Evolutionary conservation across 441 rosid genomes (phyloP), one percentile per base, ranked within the genome.

Genomic region (Adansonia grandidieri): DNA sequence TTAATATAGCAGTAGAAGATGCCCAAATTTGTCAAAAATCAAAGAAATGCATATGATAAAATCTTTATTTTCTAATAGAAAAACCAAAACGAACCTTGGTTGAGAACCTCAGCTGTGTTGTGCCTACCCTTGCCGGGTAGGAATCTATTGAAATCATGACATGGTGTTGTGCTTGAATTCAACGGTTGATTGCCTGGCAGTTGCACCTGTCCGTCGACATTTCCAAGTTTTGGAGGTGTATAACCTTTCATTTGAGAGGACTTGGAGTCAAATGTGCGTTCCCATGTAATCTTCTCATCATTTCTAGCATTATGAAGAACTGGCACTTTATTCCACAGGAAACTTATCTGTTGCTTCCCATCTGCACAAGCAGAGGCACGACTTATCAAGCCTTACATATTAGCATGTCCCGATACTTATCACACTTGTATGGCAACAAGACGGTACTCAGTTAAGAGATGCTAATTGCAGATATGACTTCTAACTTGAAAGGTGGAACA

Each of bases 321-420:
- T 64, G 96, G 86, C 28, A 73, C 81, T 74, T 87, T 82, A 70
- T 86, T 81, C 90, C 93, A 86, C 54, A 79, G 85, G 77, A 85
- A 81, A 80, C 79, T 81, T 88, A 86, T 83, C 61, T 84, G 91
- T 60, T 82, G 92, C 87, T 88, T 86, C 81, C 86, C 92, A 89
- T 87, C 97, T 91, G 88, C 78, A 83, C 58, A 81, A 48, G 47
- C n/a, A 77, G 71, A 78, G 40, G 73, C 62, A 74, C 74, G 51
- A 54, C 45, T 76, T 54, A 74, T 81, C 75, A 77, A 50, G n/a
- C 51, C 60, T 65, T 79, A 77, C 40, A 66, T 47, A 47, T 10
- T 47, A 9, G 13, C 51, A 47, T 7, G 50, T 47, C 51, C 11
- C 3, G 51, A 47, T 8, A 50, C 0, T 4, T 50, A 73, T 42